A percentile compares a stretch with the other conserved stretches of the same genome.
Evolutionary conservation across 352 stramenopile species (phyloP).

Genomic region (Globisporangium spinosum): DNA sequence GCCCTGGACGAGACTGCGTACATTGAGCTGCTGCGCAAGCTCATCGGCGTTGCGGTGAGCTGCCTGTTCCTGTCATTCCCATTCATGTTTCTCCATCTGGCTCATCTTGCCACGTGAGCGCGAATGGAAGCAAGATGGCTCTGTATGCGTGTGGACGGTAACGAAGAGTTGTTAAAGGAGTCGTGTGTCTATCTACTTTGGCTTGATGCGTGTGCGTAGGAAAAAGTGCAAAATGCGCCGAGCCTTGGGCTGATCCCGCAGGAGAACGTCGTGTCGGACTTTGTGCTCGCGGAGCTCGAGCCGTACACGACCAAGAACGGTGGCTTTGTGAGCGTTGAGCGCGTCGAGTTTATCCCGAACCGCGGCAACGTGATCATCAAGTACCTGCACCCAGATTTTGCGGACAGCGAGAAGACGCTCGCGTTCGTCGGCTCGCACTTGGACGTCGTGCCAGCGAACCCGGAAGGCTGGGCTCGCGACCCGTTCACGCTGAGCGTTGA

Average conservation of each 20-base stretch:
- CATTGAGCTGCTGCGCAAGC: constrained; percentile 77
- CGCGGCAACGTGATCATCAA: constrained; percentile 92
- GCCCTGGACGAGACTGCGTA: constrained; percentile 74
- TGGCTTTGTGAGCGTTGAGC: constrained; percentile 58
- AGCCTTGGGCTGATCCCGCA: constrained; percentile 67
- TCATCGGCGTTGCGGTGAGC: constrained; percentile 76
- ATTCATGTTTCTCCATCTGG: background rate
- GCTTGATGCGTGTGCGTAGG: constrained; percentile 18
- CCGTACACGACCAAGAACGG: constrained; percentile 77
- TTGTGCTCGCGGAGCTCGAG: constrained; percentile 81
- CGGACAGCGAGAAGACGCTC: constrained; percentile 59
- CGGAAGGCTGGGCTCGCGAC: constrained; percentile 85
- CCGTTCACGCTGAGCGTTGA: constrained; percentile 88
- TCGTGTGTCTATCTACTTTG: background rate
- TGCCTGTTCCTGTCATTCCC: constrained; percentile 14
- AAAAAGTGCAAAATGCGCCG: constrained; percentile 70
- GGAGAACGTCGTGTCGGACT: constrained; percentile 87
- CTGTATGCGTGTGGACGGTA: background rate
- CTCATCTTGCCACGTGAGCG: background rate
- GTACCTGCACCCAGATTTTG: constrained; percentile 54
- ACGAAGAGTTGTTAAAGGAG: background rate
- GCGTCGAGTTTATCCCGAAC: constrained; percentile 78
- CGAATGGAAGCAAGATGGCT: background rate
- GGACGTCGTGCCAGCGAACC: constrained; percentile 92
- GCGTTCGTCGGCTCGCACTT: constrained; percentile 89